Evolutionary conservation across 2,329 filamentous ascomycete species (phyloP).

Genomic region (Drechmeria coniospora): DNA sequence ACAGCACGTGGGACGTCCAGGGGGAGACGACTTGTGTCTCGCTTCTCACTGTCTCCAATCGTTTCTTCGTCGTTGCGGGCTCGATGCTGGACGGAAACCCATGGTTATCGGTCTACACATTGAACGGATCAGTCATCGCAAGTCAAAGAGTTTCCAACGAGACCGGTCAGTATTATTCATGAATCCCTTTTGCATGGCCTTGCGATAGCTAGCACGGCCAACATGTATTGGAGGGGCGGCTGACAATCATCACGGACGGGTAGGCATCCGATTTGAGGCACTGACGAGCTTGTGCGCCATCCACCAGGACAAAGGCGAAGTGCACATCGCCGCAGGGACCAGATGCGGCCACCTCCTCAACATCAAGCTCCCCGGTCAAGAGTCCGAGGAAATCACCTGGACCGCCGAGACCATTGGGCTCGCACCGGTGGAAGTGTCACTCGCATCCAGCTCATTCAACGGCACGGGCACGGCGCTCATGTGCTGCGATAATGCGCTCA

Average conservation of each 20-base stretch:
- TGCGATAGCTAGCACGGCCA: background rate
- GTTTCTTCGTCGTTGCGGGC: slow-evolving; percentile 17
- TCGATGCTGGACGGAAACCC: slow-evolving; percentile 17
- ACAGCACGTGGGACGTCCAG: slow-evolving; percentile 17
- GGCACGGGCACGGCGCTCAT: slow-evolving; percentile 21
- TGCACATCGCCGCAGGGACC: slow-evolving; percentile 29
- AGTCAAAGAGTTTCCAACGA: slow-evolving; percentile 4
- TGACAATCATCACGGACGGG: no score
- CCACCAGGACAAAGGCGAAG: slow-evolving; percentile 10
- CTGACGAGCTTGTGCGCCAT: slow-evolving; percentile 29
- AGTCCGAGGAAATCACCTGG: slow-evolving; percentile 11
- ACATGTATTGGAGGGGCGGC: no score
- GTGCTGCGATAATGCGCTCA: slow-evolving; percentile 32
- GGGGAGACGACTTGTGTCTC: slow-evolving; percentile 36
- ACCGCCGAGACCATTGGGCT: slow-evolving; percentile 18
- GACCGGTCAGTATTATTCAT: slow-evolving; percentile 2
- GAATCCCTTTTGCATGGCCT: background rate
- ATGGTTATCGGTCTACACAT: slow-evolving; percentile 16
- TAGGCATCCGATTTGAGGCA: slow-evolving; percentile 16
- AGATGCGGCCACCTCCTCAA: slow-evolving; percentile 36
- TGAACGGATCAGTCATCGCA: slow-evolving; percentile 10
- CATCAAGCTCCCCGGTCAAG: slow-evolving; percentile 11
- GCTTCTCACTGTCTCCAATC: slow-evolving; percentile 13
- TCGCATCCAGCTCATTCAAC: slow-evolving; percentile 10
- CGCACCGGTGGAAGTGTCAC: slow-evolving; percentile 19